Base-by-base conservation (phyloP, 2,329 filamentous ascomycete species). In the Neonectria ditissima region DNA sequence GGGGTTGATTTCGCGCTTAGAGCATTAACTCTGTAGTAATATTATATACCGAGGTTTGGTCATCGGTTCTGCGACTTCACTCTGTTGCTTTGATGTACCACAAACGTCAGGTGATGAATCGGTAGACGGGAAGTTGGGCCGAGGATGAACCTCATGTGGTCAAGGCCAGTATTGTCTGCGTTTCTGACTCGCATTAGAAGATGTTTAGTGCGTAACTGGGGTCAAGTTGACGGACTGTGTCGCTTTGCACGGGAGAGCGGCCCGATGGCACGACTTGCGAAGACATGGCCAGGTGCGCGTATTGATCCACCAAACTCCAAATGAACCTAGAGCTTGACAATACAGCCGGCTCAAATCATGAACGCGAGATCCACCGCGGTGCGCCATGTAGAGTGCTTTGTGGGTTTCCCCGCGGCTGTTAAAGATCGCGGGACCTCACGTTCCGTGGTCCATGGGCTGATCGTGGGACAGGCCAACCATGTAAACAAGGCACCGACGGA, bases 401-500 rank as follows among this genome's bases (percentile, higher is more conserved):
- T 30, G 18, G 47, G 28, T 30, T 37, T 50, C 47, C 47, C 47
- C 47, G 28, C 28, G 30, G 47, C 28, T 14, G n/a, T 50, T 20
- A 8, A 20, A 9, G 13, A 50, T 50, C 47, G 47, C 47, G 47
- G 47, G 47, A 50, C 47, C 22, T 26, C 14, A 50, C 47, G 47
- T 32, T 50, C 47, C 47, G 47, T 20, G 47, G 18, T 50, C 9
- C 10, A 28, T 50, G 47, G 30, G 47, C 47, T 50, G 47, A 34
- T 50, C 13, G 26, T 30, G n/a, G 47, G n/a, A n/a, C 26, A 32
- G 47, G 47, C 28, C 9, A 18, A 32, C n/a, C 10, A 32, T 50
- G 10, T 11, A 20, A 20, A 7, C 28, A 20, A 20, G 26, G n/a
- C 11, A 50, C 37, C 8, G 43, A 26, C 28, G 28, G 47, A 32